Conservation (phyloP, 1,284 basidiomycete genomes). For the Fistulinella cinereoalba region DNA sequence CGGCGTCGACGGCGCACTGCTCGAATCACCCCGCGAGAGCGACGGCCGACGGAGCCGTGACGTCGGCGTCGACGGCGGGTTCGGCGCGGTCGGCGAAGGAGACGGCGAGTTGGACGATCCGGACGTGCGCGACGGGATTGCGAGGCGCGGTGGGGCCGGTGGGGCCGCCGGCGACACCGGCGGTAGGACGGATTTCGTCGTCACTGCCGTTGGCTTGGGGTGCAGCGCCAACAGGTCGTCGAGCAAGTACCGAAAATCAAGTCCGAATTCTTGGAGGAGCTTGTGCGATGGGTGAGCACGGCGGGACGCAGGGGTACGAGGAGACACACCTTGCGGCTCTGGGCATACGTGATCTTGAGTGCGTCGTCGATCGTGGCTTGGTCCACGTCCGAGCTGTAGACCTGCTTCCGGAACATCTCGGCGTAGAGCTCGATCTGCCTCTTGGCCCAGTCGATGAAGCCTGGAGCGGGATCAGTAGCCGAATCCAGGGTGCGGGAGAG, state of each 20-base stretch:
- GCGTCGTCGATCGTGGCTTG: conserved; percentile 71
- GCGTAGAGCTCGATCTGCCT: conserved; percentile 83
- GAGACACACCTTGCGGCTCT: conserved; percentile 73
- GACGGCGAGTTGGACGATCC: conserved; percentile 24
- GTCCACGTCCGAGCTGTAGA: conserved; percentile 80
- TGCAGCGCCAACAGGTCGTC: conserved; percentile 63
- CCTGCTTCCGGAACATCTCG: conserved; percentile 86
- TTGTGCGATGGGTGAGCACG: conserved; percentile 31
- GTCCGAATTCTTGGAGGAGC: conserved; percentile 87
- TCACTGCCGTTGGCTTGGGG: conserved; percentile 35
- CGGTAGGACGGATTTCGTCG: conserved; percentile 8
- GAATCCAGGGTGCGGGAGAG: too few relatives aligned
- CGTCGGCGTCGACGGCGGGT: conserved; percentile 16
- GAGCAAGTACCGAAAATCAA: conserved; percentile 88
- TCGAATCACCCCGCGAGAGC: conserved; percentile 17
- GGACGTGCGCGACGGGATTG: conserved; percentile 30
- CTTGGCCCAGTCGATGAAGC: conserved; percentile 94
- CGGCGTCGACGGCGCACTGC: conserved; percentile 6
- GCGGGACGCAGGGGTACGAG: neutral
- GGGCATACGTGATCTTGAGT: conserved; percentile 67
- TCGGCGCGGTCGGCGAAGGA: conserved; percentile 20
- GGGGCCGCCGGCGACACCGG: conserved; percentile 4
- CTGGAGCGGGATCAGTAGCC: too few relatives aligned
- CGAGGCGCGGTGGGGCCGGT: conserved; percentile 23
- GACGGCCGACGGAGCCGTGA: conserved; percentile 21